phyloP scores from a whole-genome alignment of 1,284 basidiomycete species.

The Tetrapyrgos nigripes region DNA sequence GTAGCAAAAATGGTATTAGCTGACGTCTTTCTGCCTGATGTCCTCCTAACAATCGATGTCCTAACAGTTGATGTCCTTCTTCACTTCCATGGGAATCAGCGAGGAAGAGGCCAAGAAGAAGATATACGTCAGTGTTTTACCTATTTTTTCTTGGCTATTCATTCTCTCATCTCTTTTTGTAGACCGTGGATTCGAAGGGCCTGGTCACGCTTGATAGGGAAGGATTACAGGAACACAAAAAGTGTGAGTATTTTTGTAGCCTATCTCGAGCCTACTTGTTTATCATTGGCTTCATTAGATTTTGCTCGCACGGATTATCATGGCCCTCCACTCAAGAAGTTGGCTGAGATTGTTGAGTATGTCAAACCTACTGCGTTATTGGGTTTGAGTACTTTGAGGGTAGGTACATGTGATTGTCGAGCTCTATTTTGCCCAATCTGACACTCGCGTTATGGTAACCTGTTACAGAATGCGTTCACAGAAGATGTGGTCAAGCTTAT shows the following conservation, averaged over 20 bases:
- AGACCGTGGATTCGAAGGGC: slow-evolving; percentile 81
- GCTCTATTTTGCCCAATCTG: slow-evolving; percentile 1
- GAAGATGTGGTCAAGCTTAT: slow-evolving; percentile 74
- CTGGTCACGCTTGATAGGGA: slow-evolving; percentile 71
- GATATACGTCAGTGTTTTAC: slow-evolving; percentile 64
- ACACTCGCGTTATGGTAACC: too few species aligned
- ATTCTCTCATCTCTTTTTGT: slow-evolving; percentile 18
- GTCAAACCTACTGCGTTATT: slow-evolving; percentile 86
- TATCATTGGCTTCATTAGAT: slow-evolving; percentile 40
- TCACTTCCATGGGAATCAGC: slow-evolving; percentile 66
- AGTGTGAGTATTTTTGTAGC: slow-evolving; percentile 44
- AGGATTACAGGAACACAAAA: slow-evolving; percentile 79
- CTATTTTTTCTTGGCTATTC: slow-evolving; percentile 10
- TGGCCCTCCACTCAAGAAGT: slow-evolving; percentile 64
- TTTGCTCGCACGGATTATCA: slow-evolving; percentile 77
- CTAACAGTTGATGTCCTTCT: slow-evolving; percentile 79
- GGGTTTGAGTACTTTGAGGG: slow-evolving; percentile 72
- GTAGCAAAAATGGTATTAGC: too few species aligned
- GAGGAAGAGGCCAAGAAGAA: slow-evolving; percentile 71
- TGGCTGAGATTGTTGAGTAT: slow-evolving; percentile 77
- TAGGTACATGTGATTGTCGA: slow-evolving; percentile 35
- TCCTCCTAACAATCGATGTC: too few species aligned
- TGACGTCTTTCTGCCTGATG: too few species aligned
- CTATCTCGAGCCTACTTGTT: neutral
- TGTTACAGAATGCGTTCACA: slow-evolving; percentile 70